Percentiles rank a stretch among this genome's conserved stretches.
phyloP scores from a whole-genome alignment of 2,329 filamentous ascomycete genomes.

The Alternaria incomplexa region DNA sequence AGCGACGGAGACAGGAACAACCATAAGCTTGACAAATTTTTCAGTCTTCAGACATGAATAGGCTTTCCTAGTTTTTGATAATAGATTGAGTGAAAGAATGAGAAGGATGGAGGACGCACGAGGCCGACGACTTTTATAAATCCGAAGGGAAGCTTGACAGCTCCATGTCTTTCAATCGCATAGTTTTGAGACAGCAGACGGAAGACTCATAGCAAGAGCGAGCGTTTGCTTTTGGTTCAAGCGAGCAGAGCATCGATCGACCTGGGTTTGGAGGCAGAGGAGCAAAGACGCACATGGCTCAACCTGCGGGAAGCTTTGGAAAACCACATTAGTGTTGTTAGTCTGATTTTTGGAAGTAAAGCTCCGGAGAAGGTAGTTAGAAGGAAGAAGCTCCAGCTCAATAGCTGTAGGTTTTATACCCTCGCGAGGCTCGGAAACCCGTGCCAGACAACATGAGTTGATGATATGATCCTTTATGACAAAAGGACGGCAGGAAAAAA shows the following conservation, averaged over 20 bases:
- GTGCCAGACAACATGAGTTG: neutral
- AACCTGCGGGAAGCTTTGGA: neutral
- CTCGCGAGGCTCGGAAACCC: neutral
- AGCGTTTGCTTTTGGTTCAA: accelerated
- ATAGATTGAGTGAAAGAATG: too few relatives aligned
- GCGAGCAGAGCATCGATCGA: too few relatives aligned
- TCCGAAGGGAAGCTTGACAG: neutral
- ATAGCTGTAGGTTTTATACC: neutral
- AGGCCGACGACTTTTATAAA: neutral
- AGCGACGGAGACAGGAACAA: too few relatives aligned
- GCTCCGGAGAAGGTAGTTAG: neutral
- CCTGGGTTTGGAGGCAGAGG: too few relatives aligned
- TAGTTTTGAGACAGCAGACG: neutral
- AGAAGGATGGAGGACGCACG: neutral
- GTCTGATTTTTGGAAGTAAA: neutral
- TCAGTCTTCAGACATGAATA: too few relatives aligned
- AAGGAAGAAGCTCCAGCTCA: neutral
- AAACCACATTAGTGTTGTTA: too few relatives aligned
- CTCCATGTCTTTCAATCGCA: neutral
- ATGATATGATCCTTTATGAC: too few relatives aligned
- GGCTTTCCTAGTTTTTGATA: too few relatives aligned
- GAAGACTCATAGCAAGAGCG: neutral
- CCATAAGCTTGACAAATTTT: too few relatives aligned
- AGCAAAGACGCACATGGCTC: neutral
- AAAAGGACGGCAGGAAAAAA: too few relatives aligned